A percentile compares a stretch with the other conserved stretches of the same genome.
Conservation (phyloP, 768 basidiomycete genomes). For the Pisolithus sp. region DNA sequence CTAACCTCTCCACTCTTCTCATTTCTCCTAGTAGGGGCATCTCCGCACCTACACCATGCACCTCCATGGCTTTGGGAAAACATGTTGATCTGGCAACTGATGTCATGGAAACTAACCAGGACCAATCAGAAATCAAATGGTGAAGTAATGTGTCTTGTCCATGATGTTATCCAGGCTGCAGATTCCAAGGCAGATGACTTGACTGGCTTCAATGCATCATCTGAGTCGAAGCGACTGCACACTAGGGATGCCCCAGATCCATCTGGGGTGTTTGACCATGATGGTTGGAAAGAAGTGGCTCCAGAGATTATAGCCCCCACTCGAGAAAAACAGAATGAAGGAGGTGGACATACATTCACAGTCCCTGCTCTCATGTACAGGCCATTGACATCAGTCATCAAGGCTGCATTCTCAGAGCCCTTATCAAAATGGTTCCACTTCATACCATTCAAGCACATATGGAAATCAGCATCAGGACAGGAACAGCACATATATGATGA, state of each 20-base stretch:
- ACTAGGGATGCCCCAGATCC: not conserved
- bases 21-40: no score
- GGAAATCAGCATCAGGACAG: constrained; percentile 2
- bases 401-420: constrained; percentile 2
- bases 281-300: not conserved
- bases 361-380: constrained; percentile 11
- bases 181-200: not conserved
- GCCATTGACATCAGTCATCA: constrained; percentile 9
- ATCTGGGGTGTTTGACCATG: not conserved
- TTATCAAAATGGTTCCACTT: constrained; percentile 13
- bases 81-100: constrained; percentile 8
- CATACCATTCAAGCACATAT: constrained; percentile 16
- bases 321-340: no score
- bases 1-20: no score
- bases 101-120: constrained; percentile 6
- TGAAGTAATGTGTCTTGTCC: not conserved
- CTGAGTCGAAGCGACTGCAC: not conserved
- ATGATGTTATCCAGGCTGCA: not conserved
- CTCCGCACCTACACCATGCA: no score
- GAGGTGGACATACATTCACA: not conserved
- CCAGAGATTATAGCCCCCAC: no score
- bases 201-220: not conserved
- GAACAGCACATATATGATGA: constrained; percentile 12
- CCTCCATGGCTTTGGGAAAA: constrained; percentile 12
- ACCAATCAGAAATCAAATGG: constrained; percentile 1